A percentile compares a stretch with the other conserved stretches of the same genome.
phyloP scores from a whole-genome alignment of 2,329 filamentous ascomycete species.

The Fusarium agapanthi region DNA sequence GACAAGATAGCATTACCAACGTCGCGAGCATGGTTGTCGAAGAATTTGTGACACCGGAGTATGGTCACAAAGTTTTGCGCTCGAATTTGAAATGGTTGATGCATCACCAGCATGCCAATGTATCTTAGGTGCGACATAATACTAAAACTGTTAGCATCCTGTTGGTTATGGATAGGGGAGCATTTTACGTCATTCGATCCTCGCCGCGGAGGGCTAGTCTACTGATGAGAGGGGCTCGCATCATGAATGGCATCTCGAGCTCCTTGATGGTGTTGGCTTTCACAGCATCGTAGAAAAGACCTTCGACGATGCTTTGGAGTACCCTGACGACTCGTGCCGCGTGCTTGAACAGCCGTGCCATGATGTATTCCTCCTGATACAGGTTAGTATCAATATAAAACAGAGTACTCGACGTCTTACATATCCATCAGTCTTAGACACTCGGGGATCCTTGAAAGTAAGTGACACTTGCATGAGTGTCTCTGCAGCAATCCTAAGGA shows the following conservation, averaged over 20 bases:
- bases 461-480: not conserved
- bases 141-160: not conserved
- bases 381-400: fast-evolving
- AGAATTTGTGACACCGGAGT: not conserved
- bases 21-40: not conserved
- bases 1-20: not conserved
- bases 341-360: not conserved
- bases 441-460: not conserved
- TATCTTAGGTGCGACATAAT: fast-evolving
- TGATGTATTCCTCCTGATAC: not conserved
- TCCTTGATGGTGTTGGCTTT: too few relatives aligned
- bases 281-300: not conserved
- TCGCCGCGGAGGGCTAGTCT: too few relatives aligned
- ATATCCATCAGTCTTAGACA: not conserved
- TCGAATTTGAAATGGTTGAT: not conserved
- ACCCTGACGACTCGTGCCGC: not conserved
- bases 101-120: not conserved
- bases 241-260: not conserved
- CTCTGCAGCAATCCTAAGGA: not conserved
- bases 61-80: fast-evolving
- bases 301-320: not conserved
- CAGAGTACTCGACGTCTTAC: not conserved
- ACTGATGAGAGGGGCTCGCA: not conserved
- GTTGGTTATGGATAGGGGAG: fast-evolving
- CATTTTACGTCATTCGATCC: too few relatives aligned